phyloP scores from a whole-genome alignment of 352 stramenopile genomes.

The Globisporangium parvum region DNA sequence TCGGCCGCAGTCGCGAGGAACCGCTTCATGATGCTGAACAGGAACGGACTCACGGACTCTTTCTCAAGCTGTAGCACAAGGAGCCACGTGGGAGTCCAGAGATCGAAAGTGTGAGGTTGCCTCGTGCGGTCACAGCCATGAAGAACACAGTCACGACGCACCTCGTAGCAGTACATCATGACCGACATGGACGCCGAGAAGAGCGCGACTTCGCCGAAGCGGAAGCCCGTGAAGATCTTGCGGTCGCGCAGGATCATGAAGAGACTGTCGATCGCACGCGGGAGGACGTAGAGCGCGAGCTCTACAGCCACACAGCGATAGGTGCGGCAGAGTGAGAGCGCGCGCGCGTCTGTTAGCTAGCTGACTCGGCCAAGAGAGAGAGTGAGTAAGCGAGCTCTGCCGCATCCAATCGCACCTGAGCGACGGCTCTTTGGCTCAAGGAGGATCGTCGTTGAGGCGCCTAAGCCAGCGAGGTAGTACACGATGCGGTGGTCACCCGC shows the following conservation, averaged over 20 bases:
- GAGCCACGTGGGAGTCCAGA: not conserved
- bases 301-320: conserved; percentile 23
- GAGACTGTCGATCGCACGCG: conserved; percentile 69
- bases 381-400: not conserved
- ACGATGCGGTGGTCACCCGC: conserved; percentile 63
- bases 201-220: conserved; percentile 63
- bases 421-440: conserved; percentile 75
- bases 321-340: not conserved
- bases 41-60: conserved; percentile 53
- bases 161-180: conserved; percentile 86
- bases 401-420: conserved; percentile 34
- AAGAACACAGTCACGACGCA: conserved; percentile 9
- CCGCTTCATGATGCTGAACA: conserved; percentile 67
- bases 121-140: not conserved
- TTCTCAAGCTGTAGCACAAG: conserved; percentile 43
- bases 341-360: not conserved
- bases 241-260: conserved; percentile 72
- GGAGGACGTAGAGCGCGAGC: conserved; percentile 72
- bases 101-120: not conserved
- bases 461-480: conserved; percentile 70
- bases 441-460: conserved; percentile 63
- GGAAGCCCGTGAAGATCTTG: conserved; percentile 57
- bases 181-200: conserved; percentile 74
- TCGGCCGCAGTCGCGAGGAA: conserved; percentile 66
- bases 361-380: not conserved